These are phyloP conservation scores for Allodekkera sacchari DNA, from an alignment of 805 yeast genomes.

Conservation along the genomic window DNA sequence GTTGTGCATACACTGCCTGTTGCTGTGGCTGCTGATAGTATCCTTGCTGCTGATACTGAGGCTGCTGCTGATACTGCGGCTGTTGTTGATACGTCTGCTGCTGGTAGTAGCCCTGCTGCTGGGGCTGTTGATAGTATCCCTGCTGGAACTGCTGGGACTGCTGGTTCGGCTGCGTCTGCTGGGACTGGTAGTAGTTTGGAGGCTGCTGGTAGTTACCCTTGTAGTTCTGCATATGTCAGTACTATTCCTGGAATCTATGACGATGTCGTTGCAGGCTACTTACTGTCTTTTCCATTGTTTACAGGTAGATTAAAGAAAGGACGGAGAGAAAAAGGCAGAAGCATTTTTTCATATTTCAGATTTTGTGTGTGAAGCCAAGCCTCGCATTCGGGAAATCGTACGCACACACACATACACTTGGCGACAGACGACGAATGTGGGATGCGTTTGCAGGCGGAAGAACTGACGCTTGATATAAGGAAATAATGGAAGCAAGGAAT, in stretches of 20 bases:
- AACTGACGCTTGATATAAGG: too few species aligned
- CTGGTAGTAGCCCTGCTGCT: conserved; percentile 6
- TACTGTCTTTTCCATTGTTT: not conserved
- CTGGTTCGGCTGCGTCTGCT: not conserved
- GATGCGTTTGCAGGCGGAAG: too few species aligned
- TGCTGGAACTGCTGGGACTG: not conserved
- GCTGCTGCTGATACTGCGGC: conserved; percentile 1
- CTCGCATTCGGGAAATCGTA: too few species aligned
- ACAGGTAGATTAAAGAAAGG: too few species aligned
- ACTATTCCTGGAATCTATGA: not conserved
- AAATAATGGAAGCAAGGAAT: too few species aligned
- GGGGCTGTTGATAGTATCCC: not conserved
- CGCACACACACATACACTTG: too few species aligned
- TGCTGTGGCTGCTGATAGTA: conserved; percentile 9
- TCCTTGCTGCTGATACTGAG: conserved; percentile 9
- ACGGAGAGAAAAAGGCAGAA: too few species aligned
- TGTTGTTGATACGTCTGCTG: not conserved
- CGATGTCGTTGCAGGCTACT: not conserved
- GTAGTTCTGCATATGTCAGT: not conserved
- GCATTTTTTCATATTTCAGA: too few species aligned
- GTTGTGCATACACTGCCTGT: conserved; percentile 10
- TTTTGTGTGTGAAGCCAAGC: too few species aligned
- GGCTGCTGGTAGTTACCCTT: conserved; percentile 3
- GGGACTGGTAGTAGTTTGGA: not conserved
- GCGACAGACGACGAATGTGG: too few species aligned